Conservation (phyloP, 495 filamentous ascomycete species). For the Xylaria acuta region DNA sequence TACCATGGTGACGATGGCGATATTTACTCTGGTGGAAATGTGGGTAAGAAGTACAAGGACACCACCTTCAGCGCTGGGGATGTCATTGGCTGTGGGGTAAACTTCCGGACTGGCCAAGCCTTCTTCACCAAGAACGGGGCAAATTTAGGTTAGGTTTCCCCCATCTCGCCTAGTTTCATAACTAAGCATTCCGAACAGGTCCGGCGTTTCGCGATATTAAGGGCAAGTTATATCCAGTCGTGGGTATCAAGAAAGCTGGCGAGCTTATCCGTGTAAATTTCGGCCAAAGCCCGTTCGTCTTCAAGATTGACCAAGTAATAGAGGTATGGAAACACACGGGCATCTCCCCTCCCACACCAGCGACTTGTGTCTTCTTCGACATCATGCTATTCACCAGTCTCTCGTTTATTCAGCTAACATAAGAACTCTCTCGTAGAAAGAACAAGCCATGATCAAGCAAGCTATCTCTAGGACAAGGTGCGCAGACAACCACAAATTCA, state of each 20-base stretch:
- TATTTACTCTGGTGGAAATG: constrained; percentile 75
- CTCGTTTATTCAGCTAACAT: background rate
- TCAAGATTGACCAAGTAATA: constrained; percentile 90
- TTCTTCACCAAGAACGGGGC: constrained; percentile 96
- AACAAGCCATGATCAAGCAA: constrained; percentile 61
- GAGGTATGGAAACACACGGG: constrained; percentile 59
- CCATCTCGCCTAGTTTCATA: constrained; percentile 1
- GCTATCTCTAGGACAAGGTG: constrained; percentile 50
- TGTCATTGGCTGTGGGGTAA: constrained; percentile 89
- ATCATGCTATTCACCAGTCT: background rate
- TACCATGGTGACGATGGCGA: constrained; percentile 98
- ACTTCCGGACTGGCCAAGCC: constrained; percentile 84
- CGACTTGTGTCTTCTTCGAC: background rate
- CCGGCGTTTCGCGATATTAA: constrained; percentile 82
- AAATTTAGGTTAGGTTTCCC: constrained; percentile 66
- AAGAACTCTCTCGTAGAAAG: constrained; percentile 51
- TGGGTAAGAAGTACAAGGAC: constrained; percentile 75
- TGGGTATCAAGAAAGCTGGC: constrained; percentile 90
- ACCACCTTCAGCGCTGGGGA: constrained; percentile 74
- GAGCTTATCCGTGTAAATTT: constrained; percentile 91
- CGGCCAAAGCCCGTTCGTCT: constrained; percentile 87
- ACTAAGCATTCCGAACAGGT: constrained; percentile 52
- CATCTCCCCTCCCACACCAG: background rate
- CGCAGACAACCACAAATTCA: background rate
- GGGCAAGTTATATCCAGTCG: constrained; percentile 77